Base-by-base conservation (phyloP, 305 asterid species). In the Fraxinus dipetala region DNA sequence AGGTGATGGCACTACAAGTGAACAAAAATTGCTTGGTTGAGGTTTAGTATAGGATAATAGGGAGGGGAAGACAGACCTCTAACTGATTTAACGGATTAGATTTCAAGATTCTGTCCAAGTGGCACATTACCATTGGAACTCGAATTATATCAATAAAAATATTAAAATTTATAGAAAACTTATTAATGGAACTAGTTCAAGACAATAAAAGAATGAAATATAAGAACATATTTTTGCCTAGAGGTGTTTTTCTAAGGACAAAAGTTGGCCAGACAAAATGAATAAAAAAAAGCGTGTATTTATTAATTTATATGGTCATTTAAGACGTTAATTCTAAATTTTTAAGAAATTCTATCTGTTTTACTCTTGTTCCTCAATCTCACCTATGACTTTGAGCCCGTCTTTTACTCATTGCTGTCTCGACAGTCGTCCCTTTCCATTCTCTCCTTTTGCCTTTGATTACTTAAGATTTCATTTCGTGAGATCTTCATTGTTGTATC, bases 11-110 rank as follows among this genome's bases (percentile, higher is more conserved):
- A 74, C 26, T 5, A 24, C 63, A 11, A 6, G 82, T 63, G 67
- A 63, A 78, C 77, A 45, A 24, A 13, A 22, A 61, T 89, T 87
- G 90, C 61, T 81, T 91, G 93, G 93, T 78, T 86, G 87, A 65
- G 91, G 84, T 85, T 81, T 54, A 59, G 76, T 79, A 54, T 80
- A 80, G 87, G 89, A 84, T 65, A 87, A 89, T 86, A 82, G 81
- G 77, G 81, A 81, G 75, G 63, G 3, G 80, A 79, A 81, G 89
- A 54, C 80, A 28, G 79, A 75, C 83, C 86, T 82, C 87, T 79
- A 87, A 91, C 95, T 80, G 90, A 86, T 89, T 88, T 87, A 89
- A 89, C 95, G 91, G 94, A 87, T 79, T 70, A 78, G 92, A 90
- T 87, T 84, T 83, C 24, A 48, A 78, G 40, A 13, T 76, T 84